Conservation (phyloP, 139 green algal species). For the Chlorella sp. region DNA sequence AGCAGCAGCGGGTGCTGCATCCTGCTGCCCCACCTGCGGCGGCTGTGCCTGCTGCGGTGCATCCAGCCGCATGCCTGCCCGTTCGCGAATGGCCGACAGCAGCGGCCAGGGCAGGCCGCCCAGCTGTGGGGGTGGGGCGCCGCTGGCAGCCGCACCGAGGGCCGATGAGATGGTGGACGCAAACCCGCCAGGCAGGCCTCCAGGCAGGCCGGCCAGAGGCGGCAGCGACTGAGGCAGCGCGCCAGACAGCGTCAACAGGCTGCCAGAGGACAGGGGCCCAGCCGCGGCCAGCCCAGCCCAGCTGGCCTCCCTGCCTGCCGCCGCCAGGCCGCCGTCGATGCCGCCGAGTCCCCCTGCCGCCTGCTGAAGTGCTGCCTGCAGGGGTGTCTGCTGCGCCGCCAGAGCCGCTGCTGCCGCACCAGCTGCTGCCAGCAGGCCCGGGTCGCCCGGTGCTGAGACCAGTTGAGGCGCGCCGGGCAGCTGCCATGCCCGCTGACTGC, state of each 20-base stretch:
- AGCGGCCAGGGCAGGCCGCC: conserved; percentile 2
- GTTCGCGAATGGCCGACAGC: background rate
- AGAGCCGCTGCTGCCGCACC: background rate
- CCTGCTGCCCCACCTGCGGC: background rate
- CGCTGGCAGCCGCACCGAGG: background rate
- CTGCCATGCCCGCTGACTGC: background rate
- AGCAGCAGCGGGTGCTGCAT: no score
- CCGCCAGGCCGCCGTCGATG: background rate
- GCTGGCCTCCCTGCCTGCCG: background rate
- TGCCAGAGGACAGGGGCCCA: background rate
- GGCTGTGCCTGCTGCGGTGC: background rate
- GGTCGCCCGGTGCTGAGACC: no score
- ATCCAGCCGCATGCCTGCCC: background rate
- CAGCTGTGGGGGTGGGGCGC: background rate
- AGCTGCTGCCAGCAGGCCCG: background rate
- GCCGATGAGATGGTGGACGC: no score
- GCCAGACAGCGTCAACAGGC: background rate
- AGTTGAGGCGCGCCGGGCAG: background rate
- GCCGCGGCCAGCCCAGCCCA: background rate
- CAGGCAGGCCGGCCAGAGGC: no score
- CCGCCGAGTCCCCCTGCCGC: no score
- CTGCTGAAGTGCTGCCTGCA: background rate
- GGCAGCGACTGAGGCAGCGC: background rate
- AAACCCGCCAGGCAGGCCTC: no score
- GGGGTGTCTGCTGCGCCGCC: background rate